These are phyloP conservation scores for Chaetomium fimeti DNA, from an alignment of 495 filamentous ascomycete species.

Conservation along the genomic window DNA sequence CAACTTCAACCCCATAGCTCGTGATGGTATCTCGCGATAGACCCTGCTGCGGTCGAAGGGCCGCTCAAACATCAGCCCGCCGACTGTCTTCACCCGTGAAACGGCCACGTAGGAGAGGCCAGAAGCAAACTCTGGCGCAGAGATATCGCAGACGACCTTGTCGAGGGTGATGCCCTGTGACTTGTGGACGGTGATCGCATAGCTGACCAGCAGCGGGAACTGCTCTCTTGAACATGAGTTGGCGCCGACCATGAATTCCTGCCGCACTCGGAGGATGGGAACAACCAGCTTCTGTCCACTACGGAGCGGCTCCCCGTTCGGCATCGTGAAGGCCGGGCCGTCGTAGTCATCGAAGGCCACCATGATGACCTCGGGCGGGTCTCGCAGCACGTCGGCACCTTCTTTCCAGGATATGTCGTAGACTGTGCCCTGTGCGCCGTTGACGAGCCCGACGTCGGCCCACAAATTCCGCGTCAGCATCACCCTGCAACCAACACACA, in stretches of 20 bases:
- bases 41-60: constrained; percentile 10
- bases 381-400: constrained; percentile 7
- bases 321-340: constrained; percentile 9
- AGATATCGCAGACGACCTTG: constrained; percentile 58
- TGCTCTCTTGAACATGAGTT: constrained; percentile 39
- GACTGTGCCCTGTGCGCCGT: constrained; percentile 7
- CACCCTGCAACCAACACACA: constrained; percentile 11
- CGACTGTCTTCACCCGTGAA: constrained; percentile 1
- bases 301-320: constrained; percentile 2
- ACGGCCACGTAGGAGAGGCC: constrained; percentile 12
- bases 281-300: not conserved
- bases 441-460: constrained; percentile 11
- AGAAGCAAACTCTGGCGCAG: not conserved
- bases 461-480: constrained; percentile 15
- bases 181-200: constrained; percentile 91
- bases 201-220: constrained; percentile 78
- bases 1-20: constrained; percentile 7
- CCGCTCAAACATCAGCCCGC: constrained; percentile 3
- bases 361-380: constrained; percentile 14
- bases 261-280: constrained; percentile 5
- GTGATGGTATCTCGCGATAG: not conserved
- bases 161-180: constrained; percentile 91
- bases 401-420: constrained; percentile 12
- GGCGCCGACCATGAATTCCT: constrained; percentile 4
- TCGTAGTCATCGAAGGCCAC: constrained; percentile 13